These are phyloP conservation scores for Orbilia quercus DNA, from an alignment of 2,329 filamentous ascomycete species.

Conservation along the genomic window DNA sequence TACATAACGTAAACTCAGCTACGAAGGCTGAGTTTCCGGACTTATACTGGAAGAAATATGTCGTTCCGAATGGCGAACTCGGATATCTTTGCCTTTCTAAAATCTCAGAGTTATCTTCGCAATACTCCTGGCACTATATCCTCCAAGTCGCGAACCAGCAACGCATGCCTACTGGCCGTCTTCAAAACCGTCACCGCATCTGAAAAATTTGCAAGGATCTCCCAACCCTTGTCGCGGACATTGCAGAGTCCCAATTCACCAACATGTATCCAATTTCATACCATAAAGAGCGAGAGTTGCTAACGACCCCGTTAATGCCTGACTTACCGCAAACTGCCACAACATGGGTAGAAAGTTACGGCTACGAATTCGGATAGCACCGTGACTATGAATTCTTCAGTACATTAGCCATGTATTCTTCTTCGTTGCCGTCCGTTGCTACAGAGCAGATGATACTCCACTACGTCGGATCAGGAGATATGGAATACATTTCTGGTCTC, in stretches of 20 bases:
- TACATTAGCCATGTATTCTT: constrained; percentile 5
- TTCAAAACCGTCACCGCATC: constrained; percentile 21
- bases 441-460: constrained; percentile 6
- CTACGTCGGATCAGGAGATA: constrained; percentile 7
- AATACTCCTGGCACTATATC: neutral
- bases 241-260: neutral
- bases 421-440: neutral
- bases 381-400: constrained; percentile 5
- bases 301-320: neutral
- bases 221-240: constrained; percentile 1
- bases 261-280: neutral
- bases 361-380: neutral
- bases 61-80: neutral
- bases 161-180: neutral
- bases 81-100: constrained; percentile 6
- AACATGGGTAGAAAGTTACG: neutral
- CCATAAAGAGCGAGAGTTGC: constrained; percentile 1
- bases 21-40: constrained; percentile 14
- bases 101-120: neutral
- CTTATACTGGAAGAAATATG: constrained; percentile 12
- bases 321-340: neutral
- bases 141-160: constrained; percentile 5
- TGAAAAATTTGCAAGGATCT: constrained; percentile 27
- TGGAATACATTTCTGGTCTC: constrained; percentile 15
- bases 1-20: neutral